These are phyloP conservation scores for Brassica carinata DNA, from an alignment of 345 rosid species.

Conservation along the genomic window DNA sequence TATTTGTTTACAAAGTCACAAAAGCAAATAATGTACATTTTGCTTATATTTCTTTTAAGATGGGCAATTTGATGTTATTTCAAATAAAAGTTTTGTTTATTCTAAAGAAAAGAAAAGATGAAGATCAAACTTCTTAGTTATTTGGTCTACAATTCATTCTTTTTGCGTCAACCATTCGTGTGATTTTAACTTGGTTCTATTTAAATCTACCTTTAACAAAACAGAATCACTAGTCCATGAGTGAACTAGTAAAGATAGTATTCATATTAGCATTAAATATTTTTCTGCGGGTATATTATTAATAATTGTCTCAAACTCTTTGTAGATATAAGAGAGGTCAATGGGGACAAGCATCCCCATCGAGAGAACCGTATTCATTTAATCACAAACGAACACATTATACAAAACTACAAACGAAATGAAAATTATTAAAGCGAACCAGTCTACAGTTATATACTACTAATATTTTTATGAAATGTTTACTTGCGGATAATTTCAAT, in stretches of 20 bases:
- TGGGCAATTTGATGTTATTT: background rate
- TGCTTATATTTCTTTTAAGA: background rate
- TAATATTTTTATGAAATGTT: too few relatives aligned
- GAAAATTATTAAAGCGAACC: background rate
- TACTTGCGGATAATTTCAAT: too few relatives aligned
- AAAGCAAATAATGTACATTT: background rate
- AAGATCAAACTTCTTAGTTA: background rate
- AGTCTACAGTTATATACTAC: background rate
- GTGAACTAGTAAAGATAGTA: constrained; percentile 2
- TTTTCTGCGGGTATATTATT: background rate
- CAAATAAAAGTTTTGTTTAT: background rate
- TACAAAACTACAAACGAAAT: background rate
- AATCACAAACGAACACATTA: background rate
- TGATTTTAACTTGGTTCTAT: background rate
- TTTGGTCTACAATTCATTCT: constrained; percentile 10
- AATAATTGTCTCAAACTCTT: background rate
- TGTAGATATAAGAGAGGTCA: constrained; percentile 30
- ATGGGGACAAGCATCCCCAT: constrained; percentile 52
- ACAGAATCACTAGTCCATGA: constrained; percentile 23
- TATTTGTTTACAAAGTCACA: background rate
- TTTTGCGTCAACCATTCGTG: constrained; percentile 3
- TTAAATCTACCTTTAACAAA: constrained; percentile 18
- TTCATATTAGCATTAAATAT: constrained; percentile 6
- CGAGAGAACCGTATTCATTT: constrained; percentile 29
- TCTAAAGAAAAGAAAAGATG: background rate